phyloP scores from a whole-genome alignment of 129 eudicot species.

The Glebionis coronaria region DNA sequence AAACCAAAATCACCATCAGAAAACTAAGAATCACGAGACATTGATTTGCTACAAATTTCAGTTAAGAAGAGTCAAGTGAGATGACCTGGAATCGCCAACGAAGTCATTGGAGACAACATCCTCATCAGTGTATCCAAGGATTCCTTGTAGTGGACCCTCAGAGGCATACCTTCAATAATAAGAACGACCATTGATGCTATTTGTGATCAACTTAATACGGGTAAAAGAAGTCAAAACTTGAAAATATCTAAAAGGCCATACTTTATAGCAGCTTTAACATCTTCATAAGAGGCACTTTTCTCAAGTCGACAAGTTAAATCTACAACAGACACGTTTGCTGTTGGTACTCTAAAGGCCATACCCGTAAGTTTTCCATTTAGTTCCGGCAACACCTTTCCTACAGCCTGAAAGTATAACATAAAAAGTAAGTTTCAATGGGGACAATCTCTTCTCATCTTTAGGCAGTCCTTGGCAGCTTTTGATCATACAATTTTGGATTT shows the following conservation, averaged over 20 bases:
- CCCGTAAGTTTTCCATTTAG: slow-evolving; percentile 96
- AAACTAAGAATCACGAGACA: not conserved
- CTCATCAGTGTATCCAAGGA: slow-evolving; percentile 94
- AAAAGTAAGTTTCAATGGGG: not conserved
- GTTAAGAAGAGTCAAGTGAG: slow-evolving; percentile 1
- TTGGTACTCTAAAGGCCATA: slow-evolving; percentile 97
- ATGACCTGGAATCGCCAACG: slow-evolving; percentile 85
- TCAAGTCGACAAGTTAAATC: slow-evolving; percentile 95
- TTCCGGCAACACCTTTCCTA: slow-evolving; percentile 94
- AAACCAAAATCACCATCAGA: not conserved
- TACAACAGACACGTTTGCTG: slow-evolving; percentile 94
- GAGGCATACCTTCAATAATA: slow-evolving; percentile 64
- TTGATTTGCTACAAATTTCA: not conserved
- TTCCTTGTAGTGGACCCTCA: slow-evolving; percentile 81
- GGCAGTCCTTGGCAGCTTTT: not conserved
- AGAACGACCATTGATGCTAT: not conserved
- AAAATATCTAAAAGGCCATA: slow-evolving; percentile 28
- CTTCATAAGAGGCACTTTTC: slow-evolving; percentile 88
- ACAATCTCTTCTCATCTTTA: not conserved
- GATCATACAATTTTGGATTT: not conserved
- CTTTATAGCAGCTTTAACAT: slow-evolving; percentile 92
- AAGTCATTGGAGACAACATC: slow-evolving; percentile 98
- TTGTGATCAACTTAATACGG: not conserved
- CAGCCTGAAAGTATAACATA: slow-evolving; percentile 53
- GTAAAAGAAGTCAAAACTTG: not conserved